Percentiles rank a stretch among this genome's conserved stretches.
Evolutionary conservation across 2,329 filamentous ascomycete species (phyloP).

Genomic region (Setomelanomma holmii): DNA sequence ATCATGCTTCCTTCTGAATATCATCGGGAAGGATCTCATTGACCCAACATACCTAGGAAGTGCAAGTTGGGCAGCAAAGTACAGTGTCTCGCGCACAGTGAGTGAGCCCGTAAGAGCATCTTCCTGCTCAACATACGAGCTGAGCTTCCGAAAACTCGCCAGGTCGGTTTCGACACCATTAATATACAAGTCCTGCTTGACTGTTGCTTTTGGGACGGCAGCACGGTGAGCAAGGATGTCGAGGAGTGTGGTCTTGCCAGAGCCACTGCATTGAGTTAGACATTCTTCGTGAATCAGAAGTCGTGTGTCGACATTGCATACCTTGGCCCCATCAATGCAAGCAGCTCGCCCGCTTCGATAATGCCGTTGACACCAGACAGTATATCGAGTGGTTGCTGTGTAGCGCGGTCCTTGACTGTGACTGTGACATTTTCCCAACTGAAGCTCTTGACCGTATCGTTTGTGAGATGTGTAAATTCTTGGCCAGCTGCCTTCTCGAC

Average conservation of each 20-base stretch:
- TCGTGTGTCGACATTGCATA: slow-evolving; percentile 35
- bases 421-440: slow-evolving; percentile 73
- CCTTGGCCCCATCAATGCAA: slow-evolving; percentile 81
- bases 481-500: slow-evolving; percentile 54
- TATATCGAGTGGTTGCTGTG: slow-evolving; percentile 68
- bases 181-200: slow-evolving; percentile 63
- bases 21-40: too few relatives aligned
- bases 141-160: slow-evolving; percentile 68
- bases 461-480: slow-evolving; percentile 63
- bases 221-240: slow-evolving; percentile 76
- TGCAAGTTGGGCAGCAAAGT: slow-evolving; percentile 76
- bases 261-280: slow-evolving; percentile 47
- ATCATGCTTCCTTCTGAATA: too few relatives aligned
- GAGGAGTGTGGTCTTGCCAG: slow-evolving; percentile 84
- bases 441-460: slow-evolving; percentile 69
- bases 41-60: slow-evolving; percentile 53
- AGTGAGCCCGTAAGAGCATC: slow-evolving; percentile 82
- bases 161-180: slow-evolving; percentile 67
- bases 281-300: background rate
- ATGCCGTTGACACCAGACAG: slow-evolving; percentile 69
- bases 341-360: slow-evolving; percentile 72
- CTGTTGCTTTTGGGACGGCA: slow-evolving; percentile 60
- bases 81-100: slow-evolving; percentile 79
- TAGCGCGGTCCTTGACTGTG: slow-evolving; percentile 73
- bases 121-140: slow-evolving; percentile 85